Conservation (phyloP, 106 monocot species). For the Narthecium ossifragum region DNA sequence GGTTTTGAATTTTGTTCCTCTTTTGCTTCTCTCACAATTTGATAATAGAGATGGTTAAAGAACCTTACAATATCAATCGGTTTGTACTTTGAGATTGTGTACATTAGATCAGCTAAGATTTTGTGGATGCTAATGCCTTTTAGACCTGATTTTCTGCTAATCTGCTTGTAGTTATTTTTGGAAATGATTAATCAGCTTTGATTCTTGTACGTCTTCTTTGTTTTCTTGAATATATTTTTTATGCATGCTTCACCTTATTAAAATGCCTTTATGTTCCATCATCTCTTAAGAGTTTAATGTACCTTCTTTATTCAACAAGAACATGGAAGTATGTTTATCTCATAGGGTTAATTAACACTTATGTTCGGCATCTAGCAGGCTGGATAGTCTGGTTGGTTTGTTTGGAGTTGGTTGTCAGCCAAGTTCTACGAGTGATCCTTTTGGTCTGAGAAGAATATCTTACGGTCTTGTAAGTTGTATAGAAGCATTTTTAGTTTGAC, state of each 20-base stretch:
- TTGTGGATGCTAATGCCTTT: no score
- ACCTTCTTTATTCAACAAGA: not conserved
- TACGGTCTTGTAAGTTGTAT: slow-evolving; percentile 80
- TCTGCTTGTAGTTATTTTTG: no score
- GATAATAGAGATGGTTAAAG: no score
- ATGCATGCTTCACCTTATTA: not conserved
- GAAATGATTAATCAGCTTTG: no score
- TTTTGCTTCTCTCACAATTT: no score
- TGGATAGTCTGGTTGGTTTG: slow-evolving; percentile 96
- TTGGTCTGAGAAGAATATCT: slow-evolving; percentile 89
- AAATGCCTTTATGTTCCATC: not conserved
- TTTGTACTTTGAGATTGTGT: no score
- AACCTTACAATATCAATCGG: no score
- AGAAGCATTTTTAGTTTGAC: not conserved
- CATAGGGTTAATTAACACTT: not conserved
- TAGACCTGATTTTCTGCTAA: no score
- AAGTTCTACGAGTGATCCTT: slow-evolving; percentile 88
- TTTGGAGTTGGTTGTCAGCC: slow-evolving; percentile 92
- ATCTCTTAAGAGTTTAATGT: no score
- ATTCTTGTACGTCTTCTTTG: no score
- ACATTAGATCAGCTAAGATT: no score
- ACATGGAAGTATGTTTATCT: not conserved
- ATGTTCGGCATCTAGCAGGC: slow-evolving; percentile 24
- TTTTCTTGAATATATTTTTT: not conserved
- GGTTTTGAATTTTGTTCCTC: no score